These are phyloP conservation scores for Hirsutella rhossiliensis DNA, from an alignment of 2,329 filamentous ascomycete species.

Conservation along the genomic window DNA sequence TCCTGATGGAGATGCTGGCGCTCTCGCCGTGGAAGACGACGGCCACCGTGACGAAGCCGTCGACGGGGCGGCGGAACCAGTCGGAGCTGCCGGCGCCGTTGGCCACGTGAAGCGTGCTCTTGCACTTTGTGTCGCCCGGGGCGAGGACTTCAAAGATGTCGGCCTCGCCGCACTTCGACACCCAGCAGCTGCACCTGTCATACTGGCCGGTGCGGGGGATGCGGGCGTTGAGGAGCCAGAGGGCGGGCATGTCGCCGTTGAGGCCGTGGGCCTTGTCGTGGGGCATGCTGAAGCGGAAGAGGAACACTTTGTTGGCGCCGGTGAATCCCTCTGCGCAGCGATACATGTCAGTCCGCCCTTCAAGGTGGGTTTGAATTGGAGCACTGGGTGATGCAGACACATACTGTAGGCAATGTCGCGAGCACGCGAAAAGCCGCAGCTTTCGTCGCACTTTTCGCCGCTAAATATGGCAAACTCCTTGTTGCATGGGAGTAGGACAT, in stretches of 20 bases:
- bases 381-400: conserved; percentile 4
- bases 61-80: conserved; percentile 56
- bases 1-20: conserved; percentile 42
- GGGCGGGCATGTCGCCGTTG: conserved; percentile 57
- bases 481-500: conserved; percentile 26
- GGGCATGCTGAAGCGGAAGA: conserved; percentile 66
- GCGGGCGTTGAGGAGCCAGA: conserved; percentile 64
- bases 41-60: conserved; percentile 48
- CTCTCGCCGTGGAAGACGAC: conserved; percentile 44
- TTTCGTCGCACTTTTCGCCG: conserved; percentile 26
- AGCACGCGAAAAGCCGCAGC: conserved; percentile 32
- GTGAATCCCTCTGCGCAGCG: conserved; percentile 50
- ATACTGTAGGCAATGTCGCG: conserved; percentile 32
- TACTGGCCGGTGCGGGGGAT: conserved; percentile 64
- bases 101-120: conserved; percentile 57
- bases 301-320: conserved; percentile 59
- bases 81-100: conserved; percentile 54
- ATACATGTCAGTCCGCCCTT: neutral
- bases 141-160: conserved; percentile 64
- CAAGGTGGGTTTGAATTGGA: neutral
- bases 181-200: conserved; percentile 62
- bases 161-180: conserved; percentile 56
- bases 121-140: conserved; percentile 51
- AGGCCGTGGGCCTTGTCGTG: conserved; percentile 36
- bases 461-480: conserved; percentile 35